Base-by-base conservation (phyloP, 2,329 filamentous ascomycete species). In the Penicillium psychrosexuale region DNA sequence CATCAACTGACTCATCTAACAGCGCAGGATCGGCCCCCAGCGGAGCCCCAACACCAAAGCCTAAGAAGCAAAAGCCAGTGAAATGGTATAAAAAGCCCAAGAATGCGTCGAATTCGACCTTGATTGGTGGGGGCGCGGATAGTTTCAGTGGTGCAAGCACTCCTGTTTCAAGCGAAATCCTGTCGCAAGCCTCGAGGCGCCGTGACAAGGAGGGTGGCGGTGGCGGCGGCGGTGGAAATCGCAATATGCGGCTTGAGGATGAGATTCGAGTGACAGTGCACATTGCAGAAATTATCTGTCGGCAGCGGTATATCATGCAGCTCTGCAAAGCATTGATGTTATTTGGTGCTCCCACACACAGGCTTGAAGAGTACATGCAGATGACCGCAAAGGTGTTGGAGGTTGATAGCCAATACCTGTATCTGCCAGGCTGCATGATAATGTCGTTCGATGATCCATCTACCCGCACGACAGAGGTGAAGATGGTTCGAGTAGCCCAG, bases 271-370 rank as follows among this genome's bases (percentile, higher is more conserved):
- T 85, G 56, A 84, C 81, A 5, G 76, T 82, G 5, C 82, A 85
- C 65, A 81, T 86, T 57, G 82, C 82, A 17, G 82, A 84, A 56
- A 92, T 88, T 15, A 81, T 96, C 27, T 85, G 86, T 51, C 84
- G 91, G 4, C 91, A 96, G 63, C 84, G 84, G 47, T 96, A 95
- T 69, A 82, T 97, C 15, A 81, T 92, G 56, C 91, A 90, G 72
- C 82, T 97, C 36, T 96, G 91, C 69, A 84, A 85, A 44, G 89
- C 89, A 1, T 76, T 96, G 54, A 96, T 97, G 91, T 79, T 84
- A 66, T 96, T 90, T 61, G 92, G 92, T n/a, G 92, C 92, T 0
- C 92, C 92, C 1, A 95, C 91, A 0, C 92, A 97, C 75, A 85
- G 92, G 22, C 78, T 96, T 15, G 92, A 96, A 73, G 77, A 96